Percentiles rank a stretch among this genome's conserved stretches.
These are phyloP conservation scores for Saccharomycopsis selenospora DNA, from an alignment of 805 yeast species.

Conservation along the genomic window DNA sequence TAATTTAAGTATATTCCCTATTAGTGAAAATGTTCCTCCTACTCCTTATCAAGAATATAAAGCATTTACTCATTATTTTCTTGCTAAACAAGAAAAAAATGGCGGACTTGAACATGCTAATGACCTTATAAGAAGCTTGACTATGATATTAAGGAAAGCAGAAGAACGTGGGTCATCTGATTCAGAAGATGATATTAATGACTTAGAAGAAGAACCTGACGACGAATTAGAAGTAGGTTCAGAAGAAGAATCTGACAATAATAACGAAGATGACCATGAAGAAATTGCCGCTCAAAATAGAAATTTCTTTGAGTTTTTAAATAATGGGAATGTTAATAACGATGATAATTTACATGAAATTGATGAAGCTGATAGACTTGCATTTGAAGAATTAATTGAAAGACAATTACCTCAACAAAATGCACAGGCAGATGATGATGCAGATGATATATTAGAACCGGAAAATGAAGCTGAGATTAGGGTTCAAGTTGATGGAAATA, in stretches of 20 bases:
- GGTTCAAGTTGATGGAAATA: slow-evolving; percentile 3
- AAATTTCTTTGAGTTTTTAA: not conserved
- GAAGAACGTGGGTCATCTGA: too few relatives aligned
- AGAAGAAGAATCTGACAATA: slow-evolving; percentile 22
- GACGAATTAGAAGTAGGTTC: slow-evolving; percentile 26
- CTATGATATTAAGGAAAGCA: too few relatives aligned
- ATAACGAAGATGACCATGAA: slow-evolving; percentile 23
- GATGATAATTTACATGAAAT: slow-evolving; percentile 12
- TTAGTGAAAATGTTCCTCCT: too few relatives aligned
- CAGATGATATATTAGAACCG: not conserved
- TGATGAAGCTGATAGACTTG: slow-evolving; percentile 19
- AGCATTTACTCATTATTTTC: not conserved
- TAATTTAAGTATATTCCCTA: too few relatives aligned
- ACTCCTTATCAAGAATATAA: too few relatives aligned
- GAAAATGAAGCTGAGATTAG: not conserved
- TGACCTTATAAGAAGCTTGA: too few relatives aligned
- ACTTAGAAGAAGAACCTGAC: slow-evolving; percentile 19
- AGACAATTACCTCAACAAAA: not conserved
- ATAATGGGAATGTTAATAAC: slow-evolving; percentile 8
- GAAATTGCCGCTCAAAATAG: slow-evolving; percentile 3
- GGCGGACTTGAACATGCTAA: too few relatives aligned
- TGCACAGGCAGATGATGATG: too few relatives aligned
- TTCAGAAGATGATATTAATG: slow-evolving; percentile 1
- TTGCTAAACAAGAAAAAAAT: not conserved
- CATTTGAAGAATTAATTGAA: not conserved